Conservation (phyloP, 225 moss, liverwort and hornwort genomes). For the Marchantia polymorpha region DNA sequence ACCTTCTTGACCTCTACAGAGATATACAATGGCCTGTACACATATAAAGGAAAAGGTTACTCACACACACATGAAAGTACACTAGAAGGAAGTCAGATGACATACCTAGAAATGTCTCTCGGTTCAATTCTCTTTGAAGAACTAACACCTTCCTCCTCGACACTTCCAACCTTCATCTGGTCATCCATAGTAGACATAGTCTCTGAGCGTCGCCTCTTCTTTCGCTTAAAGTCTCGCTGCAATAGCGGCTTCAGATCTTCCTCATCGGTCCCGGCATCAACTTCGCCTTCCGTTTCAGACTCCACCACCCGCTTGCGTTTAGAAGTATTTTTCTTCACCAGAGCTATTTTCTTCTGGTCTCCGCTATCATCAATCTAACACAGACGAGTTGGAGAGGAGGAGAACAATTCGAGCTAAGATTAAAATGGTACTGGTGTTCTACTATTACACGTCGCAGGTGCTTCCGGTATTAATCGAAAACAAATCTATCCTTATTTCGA, state of each 20-base stretch:
- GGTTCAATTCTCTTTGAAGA: not conserved
- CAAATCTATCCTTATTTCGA: not conserved
- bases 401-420: not conserved
- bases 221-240: slow-evolving; percentile 16
- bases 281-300: slow-evolving; percentile 16
- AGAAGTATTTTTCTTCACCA: not conserved
- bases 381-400: slow-evolving; percentile 2
- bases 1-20: no score
- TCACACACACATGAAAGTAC: not conserved
- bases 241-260: slow-evolving; percentile 31
- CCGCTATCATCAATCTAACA: not conserved
- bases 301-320: slow-evolving; percentile 15
- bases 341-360: slow-evolving; percentile 1
- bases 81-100: no score
- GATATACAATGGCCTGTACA: no score
- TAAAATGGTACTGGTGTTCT: not conserved
- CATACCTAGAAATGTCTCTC: not conserved
- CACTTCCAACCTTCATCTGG: not conserved
- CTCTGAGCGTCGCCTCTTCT: not conserved
- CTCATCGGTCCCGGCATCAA: slow-evolving; percentile 19
- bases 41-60: not conserved
- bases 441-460: not conserved
- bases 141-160: not conserved
- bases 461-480: not conserved
- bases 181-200: not conserved